Base-by-base conservation (phyloP, 2,329 filamentous ascomycete genomes). In the Epichloe sp. region DNA sequence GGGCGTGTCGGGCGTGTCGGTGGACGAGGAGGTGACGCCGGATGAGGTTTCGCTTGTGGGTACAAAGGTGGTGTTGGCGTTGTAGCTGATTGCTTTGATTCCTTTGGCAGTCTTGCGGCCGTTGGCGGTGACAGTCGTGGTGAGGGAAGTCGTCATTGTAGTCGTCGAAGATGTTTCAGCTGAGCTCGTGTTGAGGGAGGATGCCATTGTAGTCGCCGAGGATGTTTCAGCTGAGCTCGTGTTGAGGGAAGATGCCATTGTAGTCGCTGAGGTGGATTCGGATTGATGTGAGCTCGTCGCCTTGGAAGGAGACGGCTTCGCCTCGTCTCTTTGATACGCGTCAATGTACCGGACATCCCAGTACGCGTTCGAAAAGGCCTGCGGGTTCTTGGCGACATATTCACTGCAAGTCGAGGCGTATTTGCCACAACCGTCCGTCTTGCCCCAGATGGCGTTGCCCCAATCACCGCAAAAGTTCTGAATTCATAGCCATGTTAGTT, bases 391-490 rank as follows among this genome's bases (percentile, higher is more conserved):
- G 15, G 68, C 72, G 11, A 77, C 74, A 55, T 68, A 76, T 49
- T 74, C 68, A 21, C 62, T 55, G 54, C 74, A 77, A 3, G 71
- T 73, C 5, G 68, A 58, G 0, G 72, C 72, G n/a, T 67, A 62
- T 10, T 58, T 52, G 51, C 59, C 59, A 55, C 72, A 76, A 14
- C 66, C 61, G 15, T 70, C 67, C 12, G 62, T 57, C 4, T 57
- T 57, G 17, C 62, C 63, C 74, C 74, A 77, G 15, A 67, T 60
- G 5, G 63, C 64, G 42, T 65, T 81, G 0, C 84, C 85, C 74
- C 85, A 90, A 59, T 83, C 79, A 26, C 87, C 87, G 61, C 88
- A 93, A 63, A 93, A 88, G 48, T 86, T 73, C 72, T 75, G n/a
- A 14, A 26, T 4, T 44, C 5, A 17, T 52, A 19, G 52, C 14